Base-by-base conservation (phyloP, 2,329 filamentous ascomycete species). In the Aureobasidium sp. region DNA sequence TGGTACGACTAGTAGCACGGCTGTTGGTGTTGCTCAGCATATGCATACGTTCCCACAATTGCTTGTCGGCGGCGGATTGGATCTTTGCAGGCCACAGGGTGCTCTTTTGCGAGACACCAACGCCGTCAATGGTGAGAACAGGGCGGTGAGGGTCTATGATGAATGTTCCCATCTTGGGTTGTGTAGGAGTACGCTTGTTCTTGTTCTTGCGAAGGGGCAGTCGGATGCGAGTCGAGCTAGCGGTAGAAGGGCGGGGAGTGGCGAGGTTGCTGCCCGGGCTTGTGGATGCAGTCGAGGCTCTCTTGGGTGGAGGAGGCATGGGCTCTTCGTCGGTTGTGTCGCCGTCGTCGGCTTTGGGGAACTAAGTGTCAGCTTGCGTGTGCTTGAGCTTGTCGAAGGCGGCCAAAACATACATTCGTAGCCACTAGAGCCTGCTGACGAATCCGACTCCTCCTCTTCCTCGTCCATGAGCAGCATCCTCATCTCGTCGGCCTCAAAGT, bases 271-370 rank as follows among this genome's bases (percentile, higher is more conserved):
- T 64, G 45, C 37, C 57, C 4, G 60, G 49, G 11, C 49, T 57
- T 23, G 57, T 61, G 8, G 60, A 21, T 25, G 54, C 47, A 7
- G 55, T 49, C 6, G 55, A 58, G 17, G 43, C 55, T 40, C 42
- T 62, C 49, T 60, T 58, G 35, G 55, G 57, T 19, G 46, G 60
- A 7, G 57, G 53, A 45, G 40, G 59, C 38, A 60, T 57, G 37
- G 61, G 47, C 40, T 64, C 62, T 62, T 72, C 70, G 51, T 73
- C 70, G 31, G 70, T 73, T 19, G 70, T 71, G 47, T 72, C 70
- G 35, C 70, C 71, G 58, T 71, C 71, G 27, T 70, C 69, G 64
- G 69, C 70, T 71, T 68, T 15, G 59, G 11, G 27, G 35, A 23
- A 43, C 21, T 58, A 51, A 43, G 68, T 71, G 55, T 59, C 13